These are phyloP conservation scores for Incumbomyces lentus DNA, from an alignment of 2,329 filamentous ascomycete species.

Conservation along the genomic window DNA sequence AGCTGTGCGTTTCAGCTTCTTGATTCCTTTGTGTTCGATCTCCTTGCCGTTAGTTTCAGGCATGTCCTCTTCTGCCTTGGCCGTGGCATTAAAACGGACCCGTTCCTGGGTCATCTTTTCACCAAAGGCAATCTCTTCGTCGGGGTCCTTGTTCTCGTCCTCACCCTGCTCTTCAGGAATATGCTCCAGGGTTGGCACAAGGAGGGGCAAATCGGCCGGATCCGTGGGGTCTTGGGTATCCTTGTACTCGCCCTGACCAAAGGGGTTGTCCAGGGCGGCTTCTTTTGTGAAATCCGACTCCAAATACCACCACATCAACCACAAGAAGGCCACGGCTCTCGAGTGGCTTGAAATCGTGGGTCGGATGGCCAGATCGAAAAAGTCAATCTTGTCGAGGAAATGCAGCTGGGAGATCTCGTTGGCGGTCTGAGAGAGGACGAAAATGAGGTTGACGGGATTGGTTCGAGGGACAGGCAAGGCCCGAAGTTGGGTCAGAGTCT, in stretches of 20 bases:
- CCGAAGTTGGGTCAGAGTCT: slow-evolving; percentile 73
- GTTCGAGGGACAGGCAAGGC: slow-evolving; percentile 60
- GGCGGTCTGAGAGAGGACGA: slow-evolving; percentile 81
- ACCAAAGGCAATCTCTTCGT: slow-evolving; percentile 38
- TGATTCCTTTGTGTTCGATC: slow-evolving; percentile 32
- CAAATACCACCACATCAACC: slow-evolving; percentile 98
- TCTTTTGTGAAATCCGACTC: slow-evolving; percentile 90
- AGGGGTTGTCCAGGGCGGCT: slow-evolving; percentile 81
- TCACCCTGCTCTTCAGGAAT: slow-evolving; percentile 41
- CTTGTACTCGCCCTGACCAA: slow-evolving; percentile 47
- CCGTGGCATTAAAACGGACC: slow-evolving; percentile 35
- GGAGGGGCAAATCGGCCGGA: slow-evolving; percentile 35
- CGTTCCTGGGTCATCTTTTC: slow-evolving; percentile 39
- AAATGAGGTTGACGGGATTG: slow-evolving; percentile 95
- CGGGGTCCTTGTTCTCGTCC: slow-evolving; percentile 40
- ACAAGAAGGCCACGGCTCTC: slow-evolving; percentile 79
- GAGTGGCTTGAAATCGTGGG: slow-evolving; percentile 70
- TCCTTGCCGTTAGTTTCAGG: slow-evolving; percentile 23
- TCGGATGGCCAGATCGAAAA: slow-evolving; percentile 94
- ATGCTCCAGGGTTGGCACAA: slow-evolving; percentile 38
- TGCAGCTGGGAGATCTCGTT: slow-evolving; percentile 87
- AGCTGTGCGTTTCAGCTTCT: slow-evolving; percentile 35
- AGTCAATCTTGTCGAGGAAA: slow-evolving; percentile 75
- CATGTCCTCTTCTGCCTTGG: slow-evolving; percentile 27
- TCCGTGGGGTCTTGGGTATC: slow-evolving; percentile 22